Conservation (phyloP, 2,329 filamentous ascomycete genomes). For the Monosporascus cannonballus region DNA sequence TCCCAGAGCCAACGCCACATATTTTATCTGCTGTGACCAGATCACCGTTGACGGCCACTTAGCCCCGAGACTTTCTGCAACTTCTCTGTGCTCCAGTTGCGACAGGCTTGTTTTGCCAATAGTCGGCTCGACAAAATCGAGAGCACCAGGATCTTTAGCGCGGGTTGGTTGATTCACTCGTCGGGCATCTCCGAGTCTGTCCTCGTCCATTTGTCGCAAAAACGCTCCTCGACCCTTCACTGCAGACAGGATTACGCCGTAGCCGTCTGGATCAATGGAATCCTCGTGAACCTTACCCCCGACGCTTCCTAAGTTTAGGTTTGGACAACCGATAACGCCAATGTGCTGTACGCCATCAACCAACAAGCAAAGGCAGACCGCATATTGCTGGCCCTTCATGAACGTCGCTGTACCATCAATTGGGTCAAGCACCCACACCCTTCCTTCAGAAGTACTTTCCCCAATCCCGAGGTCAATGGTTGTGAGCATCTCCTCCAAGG, state of each 20-base stretch:
- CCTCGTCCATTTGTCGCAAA: neutral
- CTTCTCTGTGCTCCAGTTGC: neutral
- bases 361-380: slow-evolving; percentile 52
- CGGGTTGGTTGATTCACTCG: neutral
- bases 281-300: slow-evolving; percentile 29
- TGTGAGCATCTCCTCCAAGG: slow-evolving; percentile 51
- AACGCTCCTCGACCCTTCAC: neutral
- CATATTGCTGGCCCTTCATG: slow-evolving; percentile 55
- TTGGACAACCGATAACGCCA: slow-evolving; percentile 57
- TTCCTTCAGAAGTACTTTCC: slow-evolving; percentile 27
- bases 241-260: slow-evolving; percentile 35
- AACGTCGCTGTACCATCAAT: slow-evolving; percentile 60
- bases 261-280: slow-evolving; percentile 34
- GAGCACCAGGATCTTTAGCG: neutral
- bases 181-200: neutral
- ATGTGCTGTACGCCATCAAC: slow-evolving; percentile 51
- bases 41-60: neutral
- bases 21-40: slow-evolving; percentile 4
- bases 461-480: slow-evolving; percentile 53
- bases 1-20: slow-evolving; percentile 1
- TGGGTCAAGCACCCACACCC: slow-evolving; percentile 58
- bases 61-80: neutral
- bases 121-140: neutral
- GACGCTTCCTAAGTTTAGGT: slow-evolving; percentile 37
- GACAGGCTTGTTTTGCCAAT: neutral